phyloP scores from a whole-genome alignment of 768 basidiomycete species.

The Amanita brunnescens region DNA sequence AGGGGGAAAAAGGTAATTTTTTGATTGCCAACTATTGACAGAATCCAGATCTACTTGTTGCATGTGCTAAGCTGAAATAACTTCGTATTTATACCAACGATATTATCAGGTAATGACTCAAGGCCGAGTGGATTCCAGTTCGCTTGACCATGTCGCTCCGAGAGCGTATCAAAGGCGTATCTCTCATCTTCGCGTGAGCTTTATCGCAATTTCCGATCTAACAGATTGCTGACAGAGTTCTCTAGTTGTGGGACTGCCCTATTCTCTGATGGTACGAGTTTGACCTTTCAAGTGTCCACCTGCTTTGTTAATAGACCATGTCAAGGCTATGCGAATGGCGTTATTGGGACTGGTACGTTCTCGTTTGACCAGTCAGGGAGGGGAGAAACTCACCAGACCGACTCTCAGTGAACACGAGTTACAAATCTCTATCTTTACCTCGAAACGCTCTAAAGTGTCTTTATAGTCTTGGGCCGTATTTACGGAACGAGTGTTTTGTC shows the following conservation, averaged over 20 bases:
- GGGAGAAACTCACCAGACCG: slow-evolving; percentile 1
- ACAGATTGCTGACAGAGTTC: slow-evolving; percentile 2
- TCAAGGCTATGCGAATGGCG: slow-evolving; percentile 71
- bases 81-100: background rate
- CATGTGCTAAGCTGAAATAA: too few relatives aligned
- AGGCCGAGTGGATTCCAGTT: background rate
- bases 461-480: slow-evolving; percentile 56
- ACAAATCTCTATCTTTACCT: slow-evolving; percentile 14
- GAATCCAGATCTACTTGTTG: background rate
- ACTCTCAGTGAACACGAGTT: slow-evolving; percentile 57
- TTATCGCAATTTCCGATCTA: background rate
- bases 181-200: slow-evolving; percentile 79
- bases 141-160: slow-evolving; percentile 14
- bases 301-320: slow-evolving; percentile 1
- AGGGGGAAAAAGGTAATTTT: background rate
- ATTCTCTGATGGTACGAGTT: slow-evolving; percentile 66
- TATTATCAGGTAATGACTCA: background rate
- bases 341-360: slow-evolving; percentile 66
- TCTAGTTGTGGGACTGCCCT: slow-evolving; percentile 77
- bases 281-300: background rate
- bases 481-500: slow-evolving; percentile 51
- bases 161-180: slow-evolving; percentile 45
- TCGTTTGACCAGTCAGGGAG: background rate
- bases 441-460: background rate
- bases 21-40: too few relatives aligned